phyloP scores from a whole-genome alignment of 495 filamentous ascomycete genomes.

The Lepraria neglecta region DNA sequence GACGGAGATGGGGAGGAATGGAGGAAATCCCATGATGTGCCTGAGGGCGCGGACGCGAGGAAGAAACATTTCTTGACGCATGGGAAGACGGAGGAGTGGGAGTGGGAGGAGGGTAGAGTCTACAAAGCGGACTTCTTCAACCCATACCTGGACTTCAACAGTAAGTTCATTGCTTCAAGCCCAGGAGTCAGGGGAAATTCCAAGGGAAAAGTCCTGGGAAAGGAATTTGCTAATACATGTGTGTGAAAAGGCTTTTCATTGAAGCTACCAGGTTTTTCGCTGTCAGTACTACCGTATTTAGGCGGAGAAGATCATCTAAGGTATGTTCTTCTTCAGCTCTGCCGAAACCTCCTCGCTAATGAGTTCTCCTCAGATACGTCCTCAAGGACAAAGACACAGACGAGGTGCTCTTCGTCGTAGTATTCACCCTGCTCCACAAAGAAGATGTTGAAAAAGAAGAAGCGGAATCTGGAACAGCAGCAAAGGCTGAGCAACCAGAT shows the following conservation, averaged over 20 bases:
- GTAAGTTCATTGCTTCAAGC: conserved; percentile 32
- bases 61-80: conserved; percentile 58
- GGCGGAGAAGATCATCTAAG: conserved; percentile 59
- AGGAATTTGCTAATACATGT: background rate
- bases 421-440: conserved; percentile 65
- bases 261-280: conserved; percentile 66
- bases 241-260: conserved; percentile 60
- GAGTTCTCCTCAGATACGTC: conserved; percentile 64
- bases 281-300: conserved; percentile 75
- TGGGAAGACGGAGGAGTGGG: conserved; percentile 43
- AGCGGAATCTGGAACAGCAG: background rate
- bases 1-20: conserved; percentile 51
- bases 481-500: background rate
- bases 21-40: conserved; percentile 44
- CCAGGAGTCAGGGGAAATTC: background rate
- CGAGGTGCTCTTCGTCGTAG: conserved; percentile 67
- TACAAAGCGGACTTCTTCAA: conserved; percentile 87
- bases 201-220: background rate
- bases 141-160: conserved; percentile 79
- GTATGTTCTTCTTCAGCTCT: conserved; percentile 24
- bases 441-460: conserved; percentile 54
- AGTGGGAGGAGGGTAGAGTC: conserved; percentile 52
- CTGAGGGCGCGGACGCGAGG: conserved; percentile 47
- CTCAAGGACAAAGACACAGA: conserved; percentile 67
- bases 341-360: background rate